A percentile compares a stretch with the other conserved stretches of the same genome.
phyloP scores from a whole-genome alignment of 2,329 filamentous ascomycete genomes.

The Dothistroma septosporum region DNA sequence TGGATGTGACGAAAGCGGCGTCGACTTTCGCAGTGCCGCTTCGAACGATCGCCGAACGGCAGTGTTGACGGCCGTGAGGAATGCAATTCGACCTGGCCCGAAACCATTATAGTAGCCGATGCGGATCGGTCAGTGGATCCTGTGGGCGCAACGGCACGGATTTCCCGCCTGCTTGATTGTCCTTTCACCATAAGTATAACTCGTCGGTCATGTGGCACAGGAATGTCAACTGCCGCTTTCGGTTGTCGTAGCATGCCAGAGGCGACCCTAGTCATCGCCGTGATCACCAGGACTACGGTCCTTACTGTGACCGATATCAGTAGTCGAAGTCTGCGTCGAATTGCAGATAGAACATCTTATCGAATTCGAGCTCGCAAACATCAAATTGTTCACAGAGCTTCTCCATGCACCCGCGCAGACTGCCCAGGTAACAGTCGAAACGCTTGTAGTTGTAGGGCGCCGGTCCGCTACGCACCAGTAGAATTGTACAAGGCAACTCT shows the following conservation, averaged over 20 bases:
- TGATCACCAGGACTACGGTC: background rate
- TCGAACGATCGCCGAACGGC: background rate
- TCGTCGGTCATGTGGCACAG: background rate
- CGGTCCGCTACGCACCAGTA: background rate
- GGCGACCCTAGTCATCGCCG: background rate
- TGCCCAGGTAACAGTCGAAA: background rate
- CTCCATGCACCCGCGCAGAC: background rate
- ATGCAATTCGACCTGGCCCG: background rate
- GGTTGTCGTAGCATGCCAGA: background rate
- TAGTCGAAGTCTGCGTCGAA: background rate
- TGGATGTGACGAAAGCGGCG: background rate
- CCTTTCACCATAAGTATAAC: background rate
- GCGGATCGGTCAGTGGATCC: background rate
- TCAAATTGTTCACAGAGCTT: background rate
- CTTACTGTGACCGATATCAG: background rate
- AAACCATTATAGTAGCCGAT: background rate
- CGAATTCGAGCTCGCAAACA: background rate
- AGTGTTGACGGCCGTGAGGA: background rate
- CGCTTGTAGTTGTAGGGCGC: slow-evolving; percentile 1
- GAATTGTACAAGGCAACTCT: background rate
- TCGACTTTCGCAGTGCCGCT: background rate
- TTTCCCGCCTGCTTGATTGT: background rate
- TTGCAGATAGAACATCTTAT: background rate
- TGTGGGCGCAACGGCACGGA: background rate
- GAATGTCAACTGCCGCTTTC: background rate